Conservation (phyloP, 306 rosid species). For the Aeschynomene evenia region DNA sequence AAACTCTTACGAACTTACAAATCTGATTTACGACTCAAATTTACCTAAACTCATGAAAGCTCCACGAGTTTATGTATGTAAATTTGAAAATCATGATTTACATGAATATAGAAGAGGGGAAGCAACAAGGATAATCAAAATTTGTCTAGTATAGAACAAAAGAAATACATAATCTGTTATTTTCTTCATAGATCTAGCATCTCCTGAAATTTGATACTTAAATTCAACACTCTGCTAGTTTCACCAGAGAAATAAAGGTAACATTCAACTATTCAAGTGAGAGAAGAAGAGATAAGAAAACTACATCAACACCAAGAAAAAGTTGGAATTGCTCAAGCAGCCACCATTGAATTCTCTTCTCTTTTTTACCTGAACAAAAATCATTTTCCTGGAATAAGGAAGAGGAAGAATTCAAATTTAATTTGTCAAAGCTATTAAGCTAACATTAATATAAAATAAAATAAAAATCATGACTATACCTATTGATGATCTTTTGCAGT, state of each 20-base stretch:
- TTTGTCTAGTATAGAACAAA: background rate
- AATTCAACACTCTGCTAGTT: slow-evolving; percentile 10
- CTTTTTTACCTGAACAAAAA: slow-evolving; percentile 13
- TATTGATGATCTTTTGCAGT: slow-evolving; percentile 70
- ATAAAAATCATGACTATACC: slow-evolving; percentile 33
- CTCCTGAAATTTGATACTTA: slow-evolving; percentile 1
- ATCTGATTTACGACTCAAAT: no score
- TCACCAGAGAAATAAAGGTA: slow-evolving; percentile 15
- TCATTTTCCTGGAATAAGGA: slow-evolving; percentile 41
- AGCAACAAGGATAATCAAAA: background rate
- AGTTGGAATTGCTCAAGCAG: slow-evolving; percentile 26
- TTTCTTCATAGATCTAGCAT: slow-evolving; percentile 21
- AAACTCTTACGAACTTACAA: no score
- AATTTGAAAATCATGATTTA: no score
- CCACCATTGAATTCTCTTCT: slow-evolving; percentile 16
- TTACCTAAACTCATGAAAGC: no score
- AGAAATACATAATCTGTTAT: background rate
- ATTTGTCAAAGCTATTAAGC: background rate
- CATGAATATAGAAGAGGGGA: background rate
- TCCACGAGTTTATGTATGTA: no score
- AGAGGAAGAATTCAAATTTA: slow-evolving; percentile 9
- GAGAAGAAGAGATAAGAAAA: slow-evolving; percentile 11
- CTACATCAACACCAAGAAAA: slow-evolving; percentile 40
- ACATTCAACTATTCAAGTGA: slow-evolving; percentile 5
- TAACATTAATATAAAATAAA: background rate